Evolutionary conservation across 2,329 filamentous ascomycete species (phyloP).

Genomic region (Alternaria sp.): DNA sequence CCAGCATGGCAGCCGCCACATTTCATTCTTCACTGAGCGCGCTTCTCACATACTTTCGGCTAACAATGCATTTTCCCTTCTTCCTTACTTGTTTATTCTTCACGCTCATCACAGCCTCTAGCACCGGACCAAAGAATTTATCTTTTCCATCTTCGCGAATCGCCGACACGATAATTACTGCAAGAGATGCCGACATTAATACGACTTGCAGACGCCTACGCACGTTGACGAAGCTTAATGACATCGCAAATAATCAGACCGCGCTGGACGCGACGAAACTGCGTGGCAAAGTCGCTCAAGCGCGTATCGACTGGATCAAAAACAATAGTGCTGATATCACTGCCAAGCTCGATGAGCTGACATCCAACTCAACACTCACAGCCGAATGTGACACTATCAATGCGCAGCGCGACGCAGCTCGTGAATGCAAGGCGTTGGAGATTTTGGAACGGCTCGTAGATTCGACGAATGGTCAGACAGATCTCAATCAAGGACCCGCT

Average conservation of each 20-base stretch:
- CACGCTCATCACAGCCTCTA: not conserved
- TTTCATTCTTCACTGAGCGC: not conserved
- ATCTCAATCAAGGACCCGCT: constrained; percentile 23
- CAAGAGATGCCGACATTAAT: not conserved
- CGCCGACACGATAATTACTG: not conserved
- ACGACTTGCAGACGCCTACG: constrained; percentile 35
- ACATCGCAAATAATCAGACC: constrained; percentile 40
- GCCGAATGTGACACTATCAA: constrained; percentile 34
- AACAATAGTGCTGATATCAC: constrained; percentile 32
- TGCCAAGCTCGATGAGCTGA: constrained; percentile 32
- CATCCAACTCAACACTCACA: constrained; percentile 37
- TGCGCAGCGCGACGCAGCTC: constrained; percentile 32
- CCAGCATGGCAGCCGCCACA: not conserved
- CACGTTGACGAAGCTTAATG: constrained; percentile 33
- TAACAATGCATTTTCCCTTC: not conserved
- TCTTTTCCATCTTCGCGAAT: not conserved
- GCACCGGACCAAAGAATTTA: no score
- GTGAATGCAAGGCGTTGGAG: constrained; percentile 34
- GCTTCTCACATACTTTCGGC: not conserved
- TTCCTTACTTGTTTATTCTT: not conserved
- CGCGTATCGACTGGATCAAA: constrained; percentile 20
- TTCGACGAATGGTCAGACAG: constrained; percentile 36
- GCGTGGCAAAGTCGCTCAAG: constrained; percentile 25
- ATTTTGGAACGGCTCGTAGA: constrained; percentile 30
- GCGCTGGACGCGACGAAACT: constrained; percentile 32